phyloP scores from a whole-genome alignment of 2,329 filamentous ascomycete species.

The Monilinia fructigena region DNA sequence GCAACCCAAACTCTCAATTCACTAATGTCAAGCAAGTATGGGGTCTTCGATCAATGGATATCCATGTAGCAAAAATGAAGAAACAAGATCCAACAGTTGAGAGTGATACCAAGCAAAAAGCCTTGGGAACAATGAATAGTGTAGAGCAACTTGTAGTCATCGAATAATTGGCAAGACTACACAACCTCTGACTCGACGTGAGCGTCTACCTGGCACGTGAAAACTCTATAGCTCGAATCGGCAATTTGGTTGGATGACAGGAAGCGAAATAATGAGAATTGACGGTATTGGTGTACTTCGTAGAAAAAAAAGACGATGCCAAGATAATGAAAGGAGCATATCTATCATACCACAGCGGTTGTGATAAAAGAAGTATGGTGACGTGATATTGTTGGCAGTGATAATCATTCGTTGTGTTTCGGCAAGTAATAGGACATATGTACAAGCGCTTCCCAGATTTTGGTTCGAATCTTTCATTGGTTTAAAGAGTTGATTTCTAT shows the following conservation, averaged over 20 bases:
- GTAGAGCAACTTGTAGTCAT: neutral
- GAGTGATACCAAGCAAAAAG: constrained; percentile 8
- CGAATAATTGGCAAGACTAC: neutral
- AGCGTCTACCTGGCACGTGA: neutral
- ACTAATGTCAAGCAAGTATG: neutral
- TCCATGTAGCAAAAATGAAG: neutral
- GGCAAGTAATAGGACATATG: neutral
- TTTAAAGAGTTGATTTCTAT: constrained; percentile 2
- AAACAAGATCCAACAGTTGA: neutral
- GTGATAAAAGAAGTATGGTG: constrained; percentile 4
- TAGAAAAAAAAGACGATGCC: neutral
- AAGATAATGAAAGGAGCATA: neutral
- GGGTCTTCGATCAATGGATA: neutral
- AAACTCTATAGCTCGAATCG: neutral
- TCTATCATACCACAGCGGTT: neutral
- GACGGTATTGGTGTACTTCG: neutral
- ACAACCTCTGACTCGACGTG: neutral
- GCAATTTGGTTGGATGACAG: neutral
- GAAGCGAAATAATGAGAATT: neutral
- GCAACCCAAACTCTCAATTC: neutral
- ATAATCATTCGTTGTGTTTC: constrained; percentile 2
- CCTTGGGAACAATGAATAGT: neutral
- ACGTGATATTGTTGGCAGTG: neutral
- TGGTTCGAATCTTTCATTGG: neutral
- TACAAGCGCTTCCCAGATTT: neutral